Conservation (phyloP, 2,329 filamentous ascomycete genomes). For the Colletotrichum sublineola region DNA sequence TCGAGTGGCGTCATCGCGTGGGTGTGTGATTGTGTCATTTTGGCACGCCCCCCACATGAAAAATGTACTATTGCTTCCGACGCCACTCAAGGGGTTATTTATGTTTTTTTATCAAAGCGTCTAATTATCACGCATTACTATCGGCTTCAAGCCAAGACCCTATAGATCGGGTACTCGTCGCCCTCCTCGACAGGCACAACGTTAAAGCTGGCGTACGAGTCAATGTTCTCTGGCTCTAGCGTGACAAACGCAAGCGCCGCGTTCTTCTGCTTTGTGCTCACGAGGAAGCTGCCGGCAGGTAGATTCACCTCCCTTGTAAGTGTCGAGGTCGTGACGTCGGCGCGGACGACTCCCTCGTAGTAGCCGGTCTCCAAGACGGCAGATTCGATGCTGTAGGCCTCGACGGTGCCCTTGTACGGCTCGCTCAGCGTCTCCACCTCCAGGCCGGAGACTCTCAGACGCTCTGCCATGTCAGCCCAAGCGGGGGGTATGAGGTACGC, state of each 20-base stretch:
- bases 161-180: slow-evolving; percentile 51
- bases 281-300: slow-evolving; percentile 49
- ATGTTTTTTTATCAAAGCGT: not conserved
- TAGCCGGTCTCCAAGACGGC: slow-evolving; percentile 45
- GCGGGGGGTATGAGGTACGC: slow-evolving; percentile 49
- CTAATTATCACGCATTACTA: not conserved
- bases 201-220: slow-evolving; percentile 51
- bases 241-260: slow-evolving; percentile 48
- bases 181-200: slow-evolving; percentile 48
- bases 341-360: slow-evolving; percentile 49
- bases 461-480: slow-evolving; percentile 48
- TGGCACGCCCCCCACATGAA: no score
- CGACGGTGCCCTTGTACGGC: slow-evolving; percentile 47
- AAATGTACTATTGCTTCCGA: not conserved
- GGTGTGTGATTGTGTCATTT: not conserved
- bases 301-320: slow-evolving; percentile 44
- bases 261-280: slow-evolving; percentile 52
- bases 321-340: slow-evolving; percentile 44
- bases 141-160: slow-evolving; percentile 37
- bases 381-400: slow-evolving; percentile 47
- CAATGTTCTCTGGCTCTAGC: slow-evolving; percentile 52
- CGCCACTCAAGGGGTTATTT: not conserved
- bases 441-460: slow-evolving; percentile 46
- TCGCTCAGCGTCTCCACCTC: slow-evolving; percentile 46
- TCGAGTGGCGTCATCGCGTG: slow-evolving; percentile 28